phyloP scores from a whole-genome alignment of 2,329 filamentous ascomycete genomes.

The Claviceps capensis region DNA sequence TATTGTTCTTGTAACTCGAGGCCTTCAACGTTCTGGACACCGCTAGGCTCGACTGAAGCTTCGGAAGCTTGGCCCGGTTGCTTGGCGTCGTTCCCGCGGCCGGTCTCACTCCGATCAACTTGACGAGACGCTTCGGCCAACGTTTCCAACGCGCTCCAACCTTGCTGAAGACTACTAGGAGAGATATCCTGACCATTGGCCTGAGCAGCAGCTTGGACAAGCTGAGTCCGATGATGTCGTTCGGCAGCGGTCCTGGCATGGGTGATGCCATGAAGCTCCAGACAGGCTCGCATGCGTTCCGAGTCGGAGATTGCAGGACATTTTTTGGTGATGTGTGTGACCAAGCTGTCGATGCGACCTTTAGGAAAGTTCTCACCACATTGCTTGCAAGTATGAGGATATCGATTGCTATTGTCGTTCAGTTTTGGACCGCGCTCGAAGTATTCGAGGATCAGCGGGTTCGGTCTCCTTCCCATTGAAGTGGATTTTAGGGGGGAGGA shows the following conservation, averaged over 20 bases:
- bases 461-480: conserved; percentile 70
- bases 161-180: conserved; percentile 31
- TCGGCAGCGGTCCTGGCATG: conserved; percentile 27
- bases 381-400: conserved; percentile 78
- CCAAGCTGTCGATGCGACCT: conserved; percentile 72
- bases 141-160: conserved; percentile 72
- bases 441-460: conserved; percentile 74
- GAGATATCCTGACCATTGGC: conserved; percentile 16
- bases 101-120: conserved; percentile 53
- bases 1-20: conserved; percentile 47
- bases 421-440: conserved; percentile 80
- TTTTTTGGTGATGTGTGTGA: conserved; percentile 71
- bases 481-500: not conserved
- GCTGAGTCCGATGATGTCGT: conserved; percentile 11
- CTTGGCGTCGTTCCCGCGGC: conserved; percentile 29
- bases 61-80: conserved; percentile 15
- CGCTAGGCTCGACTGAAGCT: conserved; percentile 13
- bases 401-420: conserved; percentile 79
- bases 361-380: conserved; percentile 86
- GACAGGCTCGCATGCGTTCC: conserved; percentile 61
- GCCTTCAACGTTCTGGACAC: conserved; percentile 18
- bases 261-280: conserved; percentile 58
- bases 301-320: conserved; percentile 65
- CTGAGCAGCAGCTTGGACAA: conserved; percentile 7
- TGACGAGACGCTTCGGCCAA: conserved; percentile 79